Evolutionary conservation across 208 protist genomes (phyloP), one percentile per base, ranked within the genome.

Genomic region (Jaenimonas drosophilae): DNA sequence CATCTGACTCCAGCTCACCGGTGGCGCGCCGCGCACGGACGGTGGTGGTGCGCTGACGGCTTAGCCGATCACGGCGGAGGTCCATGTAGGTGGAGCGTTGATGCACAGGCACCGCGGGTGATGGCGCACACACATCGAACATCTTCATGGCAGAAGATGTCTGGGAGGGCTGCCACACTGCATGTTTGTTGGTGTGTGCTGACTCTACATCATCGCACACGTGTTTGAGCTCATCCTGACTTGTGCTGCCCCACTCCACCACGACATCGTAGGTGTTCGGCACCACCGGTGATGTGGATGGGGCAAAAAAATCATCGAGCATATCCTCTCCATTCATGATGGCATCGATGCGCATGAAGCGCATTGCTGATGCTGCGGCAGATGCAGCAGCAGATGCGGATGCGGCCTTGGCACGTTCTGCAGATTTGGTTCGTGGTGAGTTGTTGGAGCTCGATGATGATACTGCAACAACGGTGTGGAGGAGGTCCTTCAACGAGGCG

Each of bases 271-370:
- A 58, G 4, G 17, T 24, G 19, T 7, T 7, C 30, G n/a, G 21
- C 29, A 38, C 51, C 19, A 3, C 48, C 16, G 5, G 21, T 1
- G 42, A 23, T 25, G 5, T 2, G 31, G 39, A 4, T 19, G 49
- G 54, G 2, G 34, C 14, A 26, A 77, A 57, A 31, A 77, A 71
- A 24, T 32, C 48, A 24, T 69, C 58, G 11, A 77, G 41, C 32
- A 54, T 64, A 37, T 70, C 58, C 1, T 59, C 29, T 16, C 16
- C 34, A 34, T 77, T 68, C 42, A 68, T 45, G 19, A 23, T 17
- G 7, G 28, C n/a, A 44, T 72, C 69, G 9, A 76, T 29, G 17
- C 40, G 46, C 14, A 54, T n/a, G 20, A 47, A 52, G 19, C 20
- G 26, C 12, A 25, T 25, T 5, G 24, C 41, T n/a, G n/a, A n/a